These are phyloP conservation scores for Rhipidocladum racemiflorum DNA, from an alignment of 176 grass and related monocot species.

Conservation along the genomic window DNA sequence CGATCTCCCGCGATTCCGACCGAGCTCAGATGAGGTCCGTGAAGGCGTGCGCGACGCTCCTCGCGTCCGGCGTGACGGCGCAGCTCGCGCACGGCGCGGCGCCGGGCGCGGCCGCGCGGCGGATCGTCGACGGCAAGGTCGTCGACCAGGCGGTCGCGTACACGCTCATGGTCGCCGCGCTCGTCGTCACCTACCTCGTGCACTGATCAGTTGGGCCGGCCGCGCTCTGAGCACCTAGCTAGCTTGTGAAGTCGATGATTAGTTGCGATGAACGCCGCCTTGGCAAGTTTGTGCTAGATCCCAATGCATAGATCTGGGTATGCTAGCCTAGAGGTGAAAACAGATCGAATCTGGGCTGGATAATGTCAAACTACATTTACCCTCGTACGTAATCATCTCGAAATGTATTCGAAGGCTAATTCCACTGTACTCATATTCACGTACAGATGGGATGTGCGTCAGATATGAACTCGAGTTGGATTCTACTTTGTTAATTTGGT, in stretches of 20 bases:
- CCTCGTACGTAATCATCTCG: background rate
- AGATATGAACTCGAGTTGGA: too few species aligned
- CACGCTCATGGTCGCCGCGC: conserved; percentile 42
- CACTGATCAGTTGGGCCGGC: background rate
- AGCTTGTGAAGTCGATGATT: background rate
- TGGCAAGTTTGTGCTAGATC: background rate
- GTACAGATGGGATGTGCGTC: too few species aligned
- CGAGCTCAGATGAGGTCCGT: background rate
- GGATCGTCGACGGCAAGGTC: background rate
- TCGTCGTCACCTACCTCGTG: conserved; percentile 44
- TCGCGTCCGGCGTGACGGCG: background rate
- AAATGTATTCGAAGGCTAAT: background rate
- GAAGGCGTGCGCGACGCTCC: background rate
- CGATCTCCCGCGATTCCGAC: background rate
- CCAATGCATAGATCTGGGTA: background rate
- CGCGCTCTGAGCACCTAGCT: background rate
- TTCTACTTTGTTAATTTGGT: too few species aligned
- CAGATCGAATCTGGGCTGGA: background rate
- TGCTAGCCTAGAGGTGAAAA: background rate
- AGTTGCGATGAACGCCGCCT: background rate
- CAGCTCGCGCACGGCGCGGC: background rate
- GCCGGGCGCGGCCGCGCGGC: background rate
- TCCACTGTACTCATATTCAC: too few species aligned
- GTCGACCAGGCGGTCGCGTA: conserved; percentile 44
- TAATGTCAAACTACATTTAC: background rate